Evolutionary conservation across 352 stramenopile species (phyloP), one percentile per base, ranked within the genome.

Genomic region (Aphanomyces euteiches): DNA sequence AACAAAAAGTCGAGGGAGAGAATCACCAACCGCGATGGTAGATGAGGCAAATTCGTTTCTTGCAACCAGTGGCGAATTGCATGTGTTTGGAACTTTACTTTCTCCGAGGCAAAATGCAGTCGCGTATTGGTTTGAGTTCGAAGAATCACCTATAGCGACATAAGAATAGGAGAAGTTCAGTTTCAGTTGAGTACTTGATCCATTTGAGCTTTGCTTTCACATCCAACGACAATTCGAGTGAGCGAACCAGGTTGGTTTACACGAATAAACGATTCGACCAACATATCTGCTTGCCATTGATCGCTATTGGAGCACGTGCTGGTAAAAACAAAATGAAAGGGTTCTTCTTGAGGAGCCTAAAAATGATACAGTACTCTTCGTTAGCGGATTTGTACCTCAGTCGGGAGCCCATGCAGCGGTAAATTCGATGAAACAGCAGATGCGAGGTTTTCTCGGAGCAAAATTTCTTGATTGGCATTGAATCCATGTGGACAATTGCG

Each of bases 1-100:
- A 95, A 95, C 39, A 92, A 63, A 66, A 95, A 93, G 56, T 93
- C 80, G 7, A 77, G 76, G 17, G 90, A 82, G 1, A 95, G 67
- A 39, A 95, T 58, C 19, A 93, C 82, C 7, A 95, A n/a, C 3
- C 3, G 75, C 73, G 37, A 90, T 79, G 41, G 77, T 67, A 5
- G 91, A 61, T 61, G 83, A 0, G 80, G 82, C 34, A 83, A 80
- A 57, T 93, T 95, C 8, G 85, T 75, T 19, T 73, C 76, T 15
- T 74, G 71, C 1, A 95, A 71, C 87, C 87, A 95, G 47, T 95
- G 78, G 6, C 81, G 81, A 12, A 95, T 66, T 45, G 70, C 68
- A 58, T 89, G 87, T 66, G 80, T 73, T 17, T 61, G 54, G 50
- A 90, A 82, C 8, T 58, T 56, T 10, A 50, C 73, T 47, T 0